phyloP scores from a whole-genome alignment of 2,329 filamentous ascomycete genomes.

The Teratosphaeria pseudoeucalypti region DNA sequence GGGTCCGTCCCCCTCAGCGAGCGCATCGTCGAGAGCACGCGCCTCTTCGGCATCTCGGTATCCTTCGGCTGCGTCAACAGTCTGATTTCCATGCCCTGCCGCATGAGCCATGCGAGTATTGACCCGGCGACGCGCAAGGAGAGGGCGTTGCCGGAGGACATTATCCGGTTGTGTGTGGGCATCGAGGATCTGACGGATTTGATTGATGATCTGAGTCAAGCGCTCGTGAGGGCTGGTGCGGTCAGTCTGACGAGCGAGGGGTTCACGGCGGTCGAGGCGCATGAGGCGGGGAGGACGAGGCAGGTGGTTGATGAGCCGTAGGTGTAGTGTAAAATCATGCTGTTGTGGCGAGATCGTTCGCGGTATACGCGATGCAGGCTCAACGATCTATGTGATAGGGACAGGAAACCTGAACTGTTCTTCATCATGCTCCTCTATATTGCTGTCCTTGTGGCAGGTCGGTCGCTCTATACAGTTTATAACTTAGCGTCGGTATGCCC shows the following conservation, averaged over 20 bases:
- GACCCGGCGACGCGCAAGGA: constrained; percentile 86
- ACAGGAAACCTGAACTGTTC: no score
- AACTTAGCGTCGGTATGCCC: no score
- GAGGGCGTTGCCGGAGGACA: constrained; percentile 88
- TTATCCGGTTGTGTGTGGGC: constrained; percentile 89
- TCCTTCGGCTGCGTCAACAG: constrained; percentile 98
- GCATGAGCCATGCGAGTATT: constrained; percentile 98
- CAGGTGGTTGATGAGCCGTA: constrained; percentile 28
- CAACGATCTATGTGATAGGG: no score
- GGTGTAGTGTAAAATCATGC: background rate
- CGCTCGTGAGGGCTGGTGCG: constrained; percentile 87
- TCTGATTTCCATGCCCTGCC: constrained; percentile 97
- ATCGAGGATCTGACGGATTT: constrained; percentile 90
- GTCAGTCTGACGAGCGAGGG: constrained; percentile 72
- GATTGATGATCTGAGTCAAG: constrained; percentile 82
- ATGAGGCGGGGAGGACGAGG: constrained; percentile 19
- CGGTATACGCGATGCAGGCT: no score
- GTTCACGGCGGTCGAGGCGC: constrained; percentile 50
- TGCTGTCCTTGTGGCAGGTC: no score
- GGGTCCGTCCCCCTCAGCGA: constrained; percentile 75
- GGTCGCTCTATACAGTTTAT: no score
- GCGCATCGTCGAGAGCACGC: constrained; percentile 85
- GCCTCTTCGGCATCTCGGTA: constrained; percentile 89
- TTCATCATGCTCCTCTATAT: no score
- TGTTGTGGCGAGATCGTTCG: no score